Percentiles rank a stretch among this genome's conserved stretches.
Conservation (phyloP, 306 rosid species). For the Benincasa hispida region DNA sequence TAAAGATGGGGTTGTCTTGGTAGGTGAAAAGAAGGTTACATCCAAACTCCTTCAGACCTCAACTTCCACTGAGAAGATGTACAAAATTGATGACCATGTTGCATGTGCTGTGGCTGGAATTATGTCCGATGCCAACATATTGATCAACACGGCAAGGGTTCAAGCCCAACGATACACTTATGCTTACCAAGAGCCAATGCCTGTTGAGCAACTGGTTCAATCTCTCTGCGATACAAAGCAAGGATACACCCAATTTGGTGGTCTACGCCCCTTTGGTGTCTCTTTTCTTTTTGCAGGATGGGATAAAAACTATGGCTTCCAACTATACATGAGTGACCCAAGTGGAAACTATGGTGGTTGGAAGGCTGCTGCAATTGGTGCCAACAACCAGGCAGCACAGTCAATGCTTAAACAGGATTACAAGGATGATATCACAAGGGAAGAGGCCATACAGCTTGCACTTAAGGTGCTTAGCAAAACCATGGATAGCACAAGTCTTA, state of each 20-base stretch:
- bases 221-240: constrained; percentile 33
- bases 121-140: constrained; percentile 35
- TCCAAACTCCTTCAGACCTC: constrained; percentile 34
- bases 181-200: constrained; percentile 35
- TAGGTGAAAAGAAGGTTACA: constrained; percentile 32
- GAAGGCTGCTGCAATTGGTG: constrained; percentile 38
- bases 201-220: constrained; percentile 31
- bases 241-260: constrained; percentile 35
- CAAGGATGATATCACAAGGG: constrained; percentile 32
- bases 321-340: constrained; percentile 36
- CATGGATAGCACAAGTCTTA: constrained; percentile 35
- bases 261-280: constrained; percentile 33
- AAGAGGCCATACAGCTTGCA: constrained; percentile 31
- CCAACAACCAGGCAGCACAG: constrained; percentile 35
- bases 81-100: constrained; percentile 33
- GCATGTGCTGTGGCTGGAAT: constrained; percentile 35
- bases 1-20: constrained; percentile 28
- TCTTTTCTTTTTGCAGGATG: constrained; percentile 35
- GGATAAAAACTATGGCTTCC: constrained; percentile 32
- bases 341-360: constrained; percentile 38
- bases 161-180: constrained; percentile 30
- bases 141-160: constrained; percentile 31
- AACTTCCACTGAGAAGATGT: constrained; percentile 32
- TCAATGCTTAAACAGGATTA: constrained; percentile 36
- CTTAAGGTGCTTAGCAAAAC: constrained; percentile 33